A percentile compares a stretch with the other conserved stretches of the same genome.
Conservation (phyloP, 306 rosid species). For the Abrus precatorius region DNA sequence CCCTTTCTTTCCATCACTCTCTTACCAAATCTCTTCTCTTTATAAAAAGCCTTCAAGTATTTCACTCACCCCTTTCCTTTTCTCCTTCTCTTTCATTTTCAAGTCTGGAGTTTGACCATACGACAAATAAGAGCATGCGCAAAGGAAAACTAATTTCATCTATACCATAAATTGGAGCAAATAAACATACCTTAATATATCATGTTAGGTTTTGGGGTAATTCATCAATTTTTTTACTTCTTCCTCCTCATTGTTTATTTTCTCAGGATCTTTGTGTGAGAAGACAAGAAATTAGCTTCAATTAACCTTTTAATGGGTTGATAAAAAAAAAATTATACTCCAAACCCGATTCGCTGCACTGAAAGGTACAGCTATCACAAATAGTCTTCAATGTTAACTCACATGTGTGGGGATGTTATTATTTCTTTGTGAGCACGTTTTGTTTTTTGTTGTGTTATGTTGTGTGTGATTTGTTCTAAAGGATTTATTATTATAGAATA, state of each 20-base stretch:
- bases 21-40: slow-evolving; percentile 13
- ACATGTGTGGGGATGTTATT: not conserved
- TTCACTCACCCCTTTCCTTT: slow-evolving; percentile 37
- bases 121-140: not conserved
- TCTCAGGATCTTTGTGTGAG: slow-evolving; percentile 40
- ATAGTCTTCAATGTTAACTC: slow-evolving; percentile 10
- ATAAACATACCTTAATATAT: not conserved
- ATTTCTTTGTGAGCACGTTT: not conserved
- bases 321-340: slow-evolving; percentile 39
- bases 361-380: slow-evolving; percentile 43
- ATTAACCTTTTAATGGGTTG: slow-evolving; percentile 57
- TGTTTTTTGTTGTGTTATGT: not conserved
- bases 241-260: slow-evolving; percentile 32
- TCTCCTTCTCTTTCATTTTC: slow-evolving; percentile 33
- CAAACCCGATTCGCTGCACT: slow-evolving; percentile 40
- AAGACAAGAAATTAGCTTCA: slow-evolving; percentile 30
- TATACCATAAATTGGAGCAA: slow-evolving; percentile 6
- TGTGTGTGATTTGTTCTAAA: slow-evolving; percentile 2
- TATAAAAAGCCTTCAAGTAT: slow-evolving; percentile 48
- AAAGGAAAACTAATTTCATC: slow-evolving; percentile 17
- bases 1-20: slow-evolving; percentile 29
- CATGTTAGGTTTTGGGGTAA: not conserved
- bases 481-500: not conserved
- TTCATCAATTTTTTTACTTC: slow-evolving; percentile 25
- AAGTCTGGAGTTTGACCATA: slow-evolving; percentile 1